A percentile compares a stretch with the other conserved stretches of the same genome.
Conservation (phyloP, 805 yeast genomes). For the Myxozyma vanderwaltii region DNA sequence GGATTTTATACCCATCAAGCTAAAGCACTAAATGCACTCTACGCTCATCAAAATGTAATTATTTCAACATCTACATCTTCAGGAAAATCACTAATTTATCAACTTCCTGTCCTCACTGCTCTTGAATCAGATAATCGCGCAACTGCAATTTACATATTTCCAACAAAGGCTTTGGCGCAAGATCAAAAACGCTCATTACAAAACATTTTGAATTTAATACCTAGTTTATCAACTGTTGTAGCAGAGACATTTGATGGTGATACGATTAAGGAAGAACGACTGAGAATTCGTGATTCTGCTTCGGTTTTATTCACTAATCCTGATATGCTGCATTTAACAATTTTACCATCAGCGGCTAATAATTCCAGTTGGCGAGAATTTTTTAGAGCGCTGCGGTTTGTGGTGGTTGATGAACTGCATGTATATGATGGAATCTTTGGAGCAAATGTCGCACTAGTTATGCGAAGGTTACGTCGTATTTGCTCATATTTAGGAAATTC, state of each 20-base stretch:
- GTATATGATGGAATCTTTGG: slow-evolving; percentile 91
- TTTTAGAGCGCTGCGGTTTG: slow-evolving; percentile 62
- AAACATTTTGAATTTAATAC: slow-evolving; percentile 56
- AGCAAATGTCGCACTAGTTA: slow-evolving; percentile 81
- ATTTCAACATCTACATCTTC: slow-evolving; percentile 95
- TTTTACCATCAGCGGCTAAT: slow-evolving; percentile 62
- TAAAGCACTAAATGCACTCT: slow-evolving; percentile 61
- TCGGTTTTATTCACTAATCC: slow-evolving; percentile 92
- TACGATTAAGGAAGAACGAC: slow-evolving; percentile 63
- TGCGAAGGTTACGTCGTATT: slow-evolving; percentile 76
- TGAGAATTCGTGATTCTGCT: slow-evolving; percentile 59
- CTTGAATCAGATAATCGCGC: slow-evolving; percentile 48
- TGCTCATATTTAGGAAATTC: slow-evolving; percentile 56
- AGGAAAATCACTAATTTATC: slow-evolving; percentile 92
- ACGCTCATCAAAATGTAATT: slow-evolving; percentile 66
- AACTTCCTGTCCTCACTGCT: slow-evolving; percentile 72
- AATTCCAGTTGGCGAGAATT: slow-evolving; percentile 64
- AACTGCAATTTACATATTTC: slow-evolving; percentile 86
- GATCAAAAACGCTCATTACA: slow-evolving; percentile 86
- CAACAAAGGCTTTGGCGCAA: slow-evolving; percentile 96
- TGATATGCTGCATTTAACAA: slow-evolving; percentile 84
- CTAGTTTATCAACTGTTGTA: slow-evolving; percentile 43
- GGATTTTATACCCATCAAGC: slow-evolving; percentile 80
- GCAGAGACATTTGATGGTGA: slow-evolving; percentile 95
- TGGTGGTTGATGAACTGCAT: slow-evolving; percentile 81